These are phyloP conservation scores for Hypoxylon sp. DNA, from an alignment of 2,329 filamentous ascomycete species.

Conservation along the genomic window DNA sequence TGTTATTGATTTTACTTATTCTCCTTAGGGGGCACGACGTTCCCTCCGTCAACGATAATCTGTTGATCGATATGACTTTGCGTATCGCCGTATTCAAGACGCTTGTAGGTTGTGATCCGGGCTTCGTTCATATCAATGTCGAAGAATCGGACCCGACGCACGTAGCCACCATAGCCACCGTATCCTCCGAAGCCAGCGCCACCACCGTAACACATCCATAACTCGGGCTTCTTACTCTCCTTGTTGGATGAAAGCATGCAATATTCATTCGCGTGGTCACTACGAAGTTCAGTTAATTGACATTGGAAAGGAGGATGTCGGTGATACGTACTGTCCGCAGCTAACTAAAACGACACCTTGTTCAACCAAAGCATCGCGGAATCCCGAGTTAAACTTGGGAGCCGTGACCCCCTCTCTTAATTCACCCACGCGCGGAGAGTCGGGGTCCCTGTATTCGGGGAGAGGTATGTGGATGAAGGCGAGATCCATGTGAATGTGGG, in stretches of 20 bases:
- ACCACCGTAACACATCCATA: conserved; percentile 99
- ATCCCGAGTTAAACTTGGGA: conserved; percentile 90
- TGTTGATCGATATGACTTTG: conserved; percentile 72
- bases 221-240: conserved; percentile 70
- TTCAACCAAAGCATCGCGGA: conserved; percentile 88
- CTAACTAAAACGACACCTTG: conserved; percentile 89
- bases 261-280: conserved; percentile 97
- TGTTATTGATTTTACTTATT: conserved; percentile 16
- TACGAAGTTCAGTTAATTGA: conserved; percentile 54
- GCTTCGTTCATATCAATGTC: conserved; percentile 94
- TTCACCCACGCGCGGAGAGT: conserved; percentile 75
- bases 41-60: conserved; percentile 75
- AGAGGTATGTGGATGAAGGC: conserved; percentile 98
- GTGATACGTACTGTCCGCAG: conserved; percentile 83
- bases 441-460: conserved; percentile 82
- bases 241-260: conserved; percentile 78
- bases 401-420: conserved; percentile 90
- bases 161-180: conserved; percentile 88
- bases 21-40: conserved; percentile 51
- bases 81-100: conserved; percentile 78
- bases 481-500: conserved; percentile 93
- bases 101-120: conserved; percentile 91
- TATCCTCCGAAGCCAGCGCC: conserved; percentile 95
- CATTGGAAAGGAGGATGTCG: conserved; percentile 1
- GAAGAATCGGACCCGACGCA: conserved; percentile 88